phyloP scores from a whole-genome alignment of 2,329 filamentous ascomycete species.

The Endoconidiophora polonica region DNA sequence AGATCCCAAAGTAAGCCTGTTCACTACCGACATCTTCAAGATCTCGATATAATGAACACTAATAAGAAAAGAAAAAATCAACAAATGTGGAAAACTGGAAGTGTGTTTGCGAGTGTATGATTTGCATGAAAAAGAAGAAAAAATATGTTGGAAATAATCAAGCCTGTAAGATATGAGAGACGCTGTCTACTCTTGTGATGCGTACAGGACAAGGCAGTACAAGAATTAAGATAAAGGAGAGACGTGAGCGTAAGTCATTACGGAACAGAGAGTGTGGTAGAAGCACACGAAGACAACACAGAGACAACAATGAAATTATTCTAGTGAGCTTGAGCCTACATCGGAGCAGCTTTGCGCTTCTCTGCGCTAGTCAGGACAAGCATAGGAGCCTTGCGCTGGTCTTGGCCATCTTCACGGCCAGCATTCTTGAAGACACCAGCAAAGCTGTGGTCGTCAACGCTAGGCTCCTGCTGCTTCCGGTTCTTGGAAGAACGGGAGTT shows the following conservation, averaged over 20 bases:
- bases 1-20: not conserved
- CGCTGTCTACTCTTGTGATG: constrained; percentile 10
- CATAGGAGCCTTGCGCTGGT: constrained; percentile 68
- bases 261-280: constrained; percentile 4
- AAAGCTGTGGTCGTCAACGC: constrained; percentile 42
- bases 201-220: constrained; percentile 9
- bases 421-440: constrained; percentile 49
- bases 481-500: constrained; percentile 36
- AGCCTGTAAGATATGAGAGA: constrained; percentile 9
- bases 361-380: constrained; percentile 77
- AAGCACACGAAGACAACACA: constrained; percentile 3
- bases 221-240: constrained; percentile 13
- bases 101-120: not conserved
- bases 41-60: not conserved
- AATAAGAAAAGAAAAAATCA: not conserved
- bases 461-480: constrained; percentile 36
- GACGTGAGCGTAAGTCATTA: constrained; percentile 13
- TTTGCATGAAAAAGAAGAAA: not conserved
- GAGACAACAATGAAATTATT: not conserved
- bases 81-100: not conserved
- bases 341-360: constrained; percentile 52
- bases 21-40: not conserved
- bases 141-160: constrained; percentile 2
- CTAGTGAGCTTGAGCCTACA: not conserved
- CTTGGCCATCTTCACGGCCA: constrained; percentile 32